These are phyloP conservation scores for Cyberlindnera suaveolens DNA, from an alignment of 805 yeast species.

Conservation along the genomic window DNA sequence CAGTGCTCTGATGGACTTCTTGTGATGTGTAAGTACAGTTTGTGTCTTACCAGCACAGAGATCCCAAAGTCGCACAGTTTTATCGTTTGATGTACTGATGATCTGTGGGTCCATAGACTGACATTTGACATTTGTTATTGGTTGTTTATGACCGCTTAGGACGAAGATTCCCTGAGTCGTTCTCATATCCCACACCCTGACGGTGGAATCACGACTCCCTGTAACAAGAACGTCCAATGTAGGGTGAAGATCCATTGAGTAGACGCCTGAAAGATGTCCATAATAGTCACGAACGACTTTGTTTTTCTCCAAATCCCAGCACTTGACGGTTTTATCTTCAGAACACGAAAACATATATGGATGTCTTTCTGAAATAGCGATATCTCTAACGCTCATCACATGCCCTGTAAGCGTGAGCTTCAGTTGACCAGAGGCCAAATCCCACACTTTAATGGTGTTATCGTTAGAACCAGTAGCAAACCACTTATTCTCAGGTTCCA, in stretches of 20 bases:
- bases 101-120: constrained; percentile 81
- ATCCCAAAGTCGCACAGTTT: constrained; percentile 89
- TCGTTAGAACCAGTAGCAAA: constrained; percentile 91
- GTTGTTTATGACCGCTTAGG: constrained; percentile 73
- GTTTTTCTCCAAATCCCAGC: constrained; percentile 94
- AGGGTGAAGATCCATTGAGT: constrained; percentile 81
- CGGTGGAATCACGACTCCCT: constrained; percentile 84
- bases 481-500: constrained; percentile 87
- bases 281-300: constrained; percentile 80
- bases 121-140: constrained; percentile 63
- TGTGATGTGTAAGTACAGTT: constrained; percentile 76
- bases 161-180: constrained; percentile 69
- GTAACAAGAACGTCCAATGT: constrained; percentile 76
- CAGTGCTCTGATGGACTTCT: constrained; percentile 72
- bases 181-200: constrained; percentile 91
- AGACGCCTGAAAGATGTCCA: constrained; percentile 90
- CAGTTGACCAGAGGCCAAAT: constrained; percentile 62
- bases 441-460: constrained; percentile 88
- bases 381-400: constrained; percentile 77
- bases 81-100: constrained; percentile 75
- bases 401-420: constrained; percentile 85
- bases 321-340: constrained; percentile 86
- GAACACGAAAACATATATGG: constrained; percentile 91
- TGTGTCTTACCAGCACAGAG: constrained; percentile 68
- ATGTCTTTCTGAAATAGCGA: constrained; percentile 64